phyloP scores from a whole-genome alignment of 1,284 basidiomycete genomes.

The Boletus smithii region DNA sequence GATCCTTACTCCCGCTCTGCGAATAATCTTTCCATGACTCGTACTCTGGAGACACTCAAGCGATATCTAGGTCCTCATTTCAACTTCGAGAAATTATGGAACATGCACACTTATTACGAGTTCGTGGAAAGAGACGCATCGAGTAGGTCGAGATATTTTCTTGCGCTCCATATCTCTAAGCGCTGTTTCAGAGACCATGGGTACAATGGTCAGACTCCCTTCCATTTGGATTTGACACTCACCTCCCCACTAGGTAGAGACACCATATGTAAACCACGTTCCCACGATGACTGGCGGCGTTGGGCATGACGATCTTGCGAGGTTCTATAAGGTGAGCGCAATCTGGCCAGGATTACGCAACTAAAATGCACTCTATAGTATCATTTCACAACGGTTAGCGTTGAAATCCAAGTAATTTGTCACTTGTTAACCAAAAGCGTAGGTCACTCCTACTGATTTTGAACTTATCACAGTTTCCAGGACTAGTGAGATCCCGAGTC shows the following conservation, averaged over 20 bases:
- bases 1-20: conserved; percentile 41
- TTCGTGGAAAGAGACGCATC: conserved; percentile 41
- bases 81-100: conserved; percentile 44
- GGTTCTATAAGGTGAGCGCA: conserved; percentile 42
- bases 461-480: conserved; percentile 44
- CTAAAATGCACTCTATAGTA: conserved; percentile 28
- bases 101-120: conserved; percentile 45
- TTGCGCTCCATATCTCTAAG: background rate
- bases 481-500: conserved; percentile 33
- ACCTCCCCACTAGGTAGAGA: conserved; percentile 35
- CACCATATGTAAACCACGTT: conserved; percentile 49
- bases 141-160: conserved; percentile 30
- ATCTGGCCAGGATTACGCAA: background rate
- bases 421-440: conserved; percentile 4
- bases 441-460: conserved; percentile 43
- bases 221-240: background rate
- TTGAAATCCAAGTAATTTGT: background rate
- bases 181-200: conserved; percentile 39
- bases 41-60: conserved; percentile 40
- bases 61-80: conserved; percentile 43
- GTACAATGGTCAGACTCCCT: conserved; percentile 38
- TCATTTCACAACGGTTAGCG: conserved; percentile 40
- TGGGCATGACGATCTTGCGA: conserved; percentile 39
- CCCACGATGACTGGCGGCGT: conserved; percentile 47
- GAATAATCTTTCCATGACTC: conserved; percentile 40